These are phyloP conservation scores for Diospyros kaki DNA, from an alignment of 148 eudicot species.

Conservation along the genomic window DNA sequence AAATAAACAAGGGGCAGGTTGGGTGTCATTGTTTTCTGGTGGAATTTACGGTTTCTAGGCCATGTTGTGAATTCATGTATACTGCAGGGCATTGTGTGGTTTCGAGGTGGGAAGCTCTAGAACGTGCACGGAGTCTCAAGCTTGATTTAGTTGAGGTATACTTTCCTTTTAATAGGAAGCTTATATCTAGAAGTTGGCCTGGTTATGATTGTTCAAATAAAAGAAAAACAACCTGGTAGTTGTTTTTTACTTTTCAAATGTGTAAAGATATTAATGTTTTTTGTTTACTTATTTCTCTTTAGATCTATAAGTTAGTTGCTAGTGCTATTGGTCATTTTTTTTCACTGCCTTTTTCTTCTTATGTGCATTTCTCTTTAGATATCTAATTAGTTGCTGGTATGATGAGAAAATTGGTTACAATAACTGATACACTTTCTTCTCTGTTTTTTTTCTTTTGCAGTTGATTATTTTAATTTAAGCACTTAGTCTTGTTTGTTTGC, in stretches of 20 bases:
- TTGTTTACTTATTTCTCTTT: background rate
- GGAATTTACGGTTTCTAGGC: background rate
- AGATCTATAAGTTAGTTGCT: background rate
- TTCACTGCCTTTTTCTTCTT: background rate
- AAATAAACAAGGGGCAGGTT: no score
- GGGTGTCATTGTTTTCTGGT: background rate
- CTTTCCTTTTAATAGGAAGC: conserved; percentile 1
- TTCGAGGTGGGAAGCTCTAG: conserved; percentile 49
- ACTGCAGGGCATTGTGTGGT: conserved; percentile 54
- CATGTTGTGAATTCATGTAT: conserved; percentile 8
- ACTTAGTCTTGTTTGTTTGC: no score
- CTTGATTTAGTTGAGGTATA: conserved; percentile 82
- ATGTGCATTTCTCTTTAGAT: background rate
- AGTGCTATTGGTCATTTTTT: background rate
- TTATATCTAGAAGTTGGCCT: background rate
- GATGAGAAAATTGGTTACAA: no score
- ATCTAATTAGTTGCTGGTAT: background rate
- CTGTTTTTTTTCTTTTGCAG: no score
- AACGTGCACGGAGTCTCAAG: conserved; percentile 41
- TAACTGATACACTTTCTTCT: no score
- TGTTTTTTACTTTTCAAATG: background rate
- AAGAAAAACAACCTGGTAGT: background rate
- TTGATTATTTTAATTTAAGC: no score
- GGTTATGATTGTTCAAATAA: background rate
- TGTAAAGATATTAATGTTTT: background rate